A percentile compares a stretch with the other conserved stretches of the same genome.
These are phyloP conservation scores for Saturnispora quitensis DNA, from an alignment of 805 yeast genomes.

Conservation along the genomic window DNA sequence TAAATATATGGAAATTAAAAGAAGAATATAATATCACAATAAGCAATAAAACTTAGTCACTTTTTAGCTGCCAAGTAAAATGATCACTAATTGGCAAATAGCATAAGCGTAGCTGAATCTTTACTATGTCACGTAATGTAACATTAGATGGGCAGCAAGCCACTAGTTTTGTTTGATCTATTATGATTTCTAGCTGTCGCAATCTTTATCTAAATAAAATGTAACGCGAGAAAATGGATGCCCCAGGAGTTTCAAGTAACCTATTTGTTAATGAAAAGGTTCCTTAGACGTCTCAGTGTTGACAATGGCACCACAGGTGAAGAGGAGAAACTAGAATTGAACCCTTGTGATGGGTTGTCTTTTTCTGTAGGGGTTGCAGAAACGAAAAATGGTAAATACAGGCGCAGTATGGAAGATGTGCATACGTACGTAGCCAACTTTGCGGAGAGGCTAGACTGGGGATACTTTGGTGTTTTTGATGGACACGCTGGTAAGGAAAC, in stretches of 20 bases:
- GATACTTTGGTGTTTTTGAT: conserved; percentile 90
- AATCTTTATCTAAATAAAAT: not conserved
- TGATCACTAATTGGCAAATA: too few species aligned
- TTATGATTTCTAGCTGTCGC: not conserved
- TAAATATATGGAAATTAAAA: not conserved
- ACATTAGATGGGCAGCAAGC: too few species aligned
- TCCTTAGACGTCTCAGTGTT: not conserved
- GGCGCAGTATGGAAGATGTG: conserved; percentile 93
- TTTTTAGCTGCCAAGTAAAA: too few species aligned
- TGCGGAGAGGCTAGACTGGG: conserved; percentile 87
- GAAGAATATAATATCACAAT: not conserved
- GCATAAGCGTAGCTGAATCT: too few species aligned
- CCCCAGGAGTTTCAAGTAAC: not conserved
- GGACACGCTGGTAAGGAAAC: conserved; percentile 95
- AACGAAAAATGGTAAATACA: conserved; percentile 67
- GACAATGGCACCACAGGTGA: not conserved
- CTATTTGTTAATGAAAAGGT: conserved; percentile 2
- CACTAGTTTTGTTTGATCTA: too few species aligned
- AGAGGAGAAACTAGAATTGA: not conserved
- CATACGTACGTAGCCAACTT: conserved; percentile 89
- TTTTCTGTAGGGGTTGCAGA: conserved; percentile 90
- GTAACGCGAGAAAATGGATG: not conserved
- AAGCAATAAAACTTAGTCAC: too few species aligned
- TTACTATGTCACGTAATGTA: too few species aligned
- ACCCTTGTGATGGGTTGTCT: conserved; percentile 50